phyloP scores from a whole-genome alignment of 768 basidiomycete genomes.

The Rhodotorula paludigena region DNA sequence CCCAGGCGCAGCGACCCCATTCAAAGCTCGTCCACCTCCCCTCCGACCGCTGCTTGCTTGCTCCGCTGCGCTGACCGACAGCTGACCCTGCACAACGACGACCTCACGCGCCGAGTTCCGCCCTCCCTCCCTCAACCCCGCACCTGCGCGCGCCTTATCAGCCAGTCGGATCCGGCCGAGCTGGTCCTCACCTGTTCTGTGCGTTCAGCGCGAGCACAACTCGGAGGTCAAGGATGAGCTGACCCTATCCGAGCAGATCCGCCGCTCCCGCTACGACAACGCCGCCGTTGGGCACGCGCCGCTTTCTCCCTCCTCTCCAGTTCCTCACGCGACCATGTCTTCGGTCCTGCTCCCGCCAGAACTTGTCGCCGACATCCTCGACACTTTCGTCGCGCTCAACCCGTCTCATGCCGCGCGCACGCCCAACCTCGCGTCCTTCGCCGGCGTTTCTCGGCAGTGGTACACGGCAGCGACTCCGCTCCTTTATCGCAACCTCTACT shows the following conservation, averaged over 20 bases:
- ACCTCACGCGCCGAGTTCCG: too few relatives aligned
- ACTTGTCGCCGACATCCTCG: constrained; percentile 24
- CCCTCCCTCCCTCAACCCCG: background rate
- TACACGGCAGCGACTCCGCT: background rate
- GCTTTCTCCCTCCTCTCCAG: background rate
- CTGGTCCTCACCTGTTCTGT: background rate
- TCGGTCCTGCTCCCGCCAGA: constrained; percentile 7
- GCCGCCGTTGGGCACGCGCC: too few relatives aligned
- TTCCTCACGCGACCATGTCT: background rate
- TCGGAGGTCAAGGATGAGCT: background rate
- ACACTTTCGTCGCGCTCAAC: background rate
- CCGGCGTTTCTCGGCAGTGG: constrained; percentile 1
- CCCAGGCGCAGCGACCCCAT: too few relatives aligned
- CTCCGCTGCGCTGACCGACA: too few relatives aligned
- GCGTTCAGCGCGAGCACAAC: too few relatives aligned
- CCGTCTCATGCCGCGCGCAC: constrained; percentile 7
- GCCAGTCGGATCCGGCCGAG: too few relatives aligned
- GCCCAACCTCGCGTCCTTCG: constrained; percentile 25
- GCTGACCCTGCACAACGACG: too few relatives aligned
- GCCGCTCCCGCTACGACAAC: background rate
- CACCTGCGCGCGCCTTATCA: background rate
- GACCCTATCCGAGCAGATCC: background rate
- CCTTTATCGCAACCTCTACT: constrained; percentile 24
- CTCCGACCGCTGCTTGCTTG: too few relatives aligned
- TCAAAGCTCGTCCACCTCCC: too few relatives aligned